Base-by-base conservation (phyloP, 2,329 filamentous ascomycete genomes). In the Aspergillus tubingensis region DNA sequence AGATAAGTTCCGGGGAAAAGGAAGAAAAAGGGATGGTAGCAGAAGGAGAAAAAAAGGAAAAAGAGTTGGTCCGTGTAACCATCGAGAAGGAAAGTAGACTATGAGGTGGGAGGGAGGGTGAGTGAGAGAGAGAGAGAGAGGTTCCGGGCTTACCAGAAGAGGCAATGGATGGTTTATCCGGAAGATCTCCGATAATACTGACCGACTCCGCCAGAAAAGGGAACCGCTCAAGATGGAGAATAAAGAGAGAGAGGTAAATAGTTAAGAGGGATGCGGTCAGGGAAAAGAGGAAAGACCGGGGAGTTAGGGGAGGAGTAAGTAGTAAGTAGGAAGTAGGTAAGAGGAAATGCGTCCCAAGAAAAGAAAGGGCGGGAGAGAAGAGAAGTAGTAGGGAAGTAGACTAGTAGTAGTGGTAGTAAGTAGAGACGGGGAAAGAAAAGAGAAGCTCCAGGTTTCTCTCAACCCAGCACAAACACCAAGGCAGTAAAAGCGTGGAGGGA, bases 401-500 rank as follows among this genome's bases (percentile, higher is more conserved):
- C 25, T 27, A 27, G 7, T 27, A 8, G n/a, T n/a, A 6, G 7
- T 27, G 8, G 23, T 25, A 27, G 25, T 3, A 44, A 44, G 25
- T 8, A 44, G 41, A 44, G 19, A 21, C n/a, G 21, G 41, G 32
- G 32, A 36, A 44, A 11, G 19, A 11, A 11, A 44, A 44, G 41
- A 44, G 25, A 27, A 27, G 17, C n/a, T 17, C 39, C n/a, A 43
- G 19, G 32, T 13, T 36, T 36, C 30, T 15, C 32, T 36, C 32
- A 36, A 11, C 32, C 32, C 32, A 13, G 32, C 32, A 15, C 23
- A 32, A 30, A 23, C 6, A 30, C 5, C 53, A 54, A 47, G 47
- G 19, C 55, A 54, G 58, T 57, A 64, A 58, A 54, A 54, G 52
- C 47, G 27, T 60, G 57, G 51, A 27, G 21, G 52, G 55, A 59